Evolutionary conservation across 805 yeast genomes (phyloP).

Genomic region (Metschnikowia rubicola): DNA sequence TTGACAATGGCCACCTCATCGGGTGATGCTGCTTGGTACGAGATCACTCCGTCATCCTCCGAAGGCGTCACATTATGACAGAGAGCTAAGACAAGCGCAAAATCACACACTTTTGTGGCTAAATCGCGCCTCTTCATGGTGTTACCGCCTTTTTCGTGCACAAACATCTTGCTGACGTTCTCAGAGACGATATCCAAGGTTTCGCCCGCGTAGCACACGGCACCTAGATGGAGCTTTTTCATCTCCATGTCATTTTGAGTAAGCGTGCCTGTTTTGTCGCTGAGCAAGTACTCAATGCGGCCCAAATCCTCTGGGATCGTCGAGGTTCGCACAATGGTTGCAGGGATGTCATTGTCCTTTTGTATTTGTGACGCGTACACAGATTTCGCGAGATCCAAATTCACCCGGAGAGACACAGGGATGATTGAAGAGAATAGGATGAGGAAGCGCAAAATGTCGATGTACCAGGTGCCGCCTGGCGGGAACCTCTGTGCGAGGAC

Average conservation of each 20-base stretch:
- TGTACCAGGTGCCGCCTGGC: slow-evolving; percentile 66
- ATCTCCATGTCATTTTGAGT: slow-evolving; percentile 98
- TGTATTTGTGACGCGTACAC: slow-evolving; percentile 95
- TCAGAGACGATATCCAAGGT: slow-evolving; percentile 84
- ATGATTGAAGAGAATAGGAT: slow-evolving; percentile 92
- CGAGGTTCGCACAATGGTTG: slow-evolving; percentile 91
- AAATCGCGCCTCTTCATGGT: slow-evolving; percentile 58
- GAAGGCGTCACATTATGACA: slow-evolving; percentile 98
- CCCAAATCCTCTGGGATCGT: slow-evolving; percentile 98
- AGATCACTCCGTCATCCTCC: slow-evolving; percentile 40
- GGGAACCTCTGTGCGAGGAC: slow-evolving; percentile 80
- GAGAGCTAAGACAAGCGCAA: slow-evolving; percentile 79
- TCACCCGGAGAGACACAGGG: slow-evolving; percentile 93
- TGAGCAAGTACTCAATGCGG: slow-evolving; percentile 83
- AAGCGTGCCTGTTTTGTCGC: slow-evolving; percentile 95
- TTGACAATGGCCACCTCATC: slow-evolving; percentile 97
- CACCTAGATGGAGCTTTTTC: slow-evolving; percentile 87
- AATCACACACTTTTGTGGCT: slow-evolving; percentile 71
- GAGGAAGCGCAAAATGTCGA: slow-evolving; percentile 84
- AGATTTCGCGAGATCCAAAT: slow-evolving; percentile 90
- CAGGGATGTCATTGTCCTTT: slow-evolving; percentile 75
- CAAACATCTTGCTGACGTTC: slow-evolving; percentile 42
- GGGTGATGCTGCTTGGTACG: slow-evolving; percentile 97
- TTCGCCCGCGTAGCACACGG: slow-evolving; percentile 89
- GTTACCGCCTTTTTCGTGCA: slow-evolving; percentile 7